Evolutionary conservation across 768 basidiomycete genomes (phyloP), one percentile per base, ranked within the genome.

Genomic region (Pseudohyphozyma bogoriensis): DNA sequence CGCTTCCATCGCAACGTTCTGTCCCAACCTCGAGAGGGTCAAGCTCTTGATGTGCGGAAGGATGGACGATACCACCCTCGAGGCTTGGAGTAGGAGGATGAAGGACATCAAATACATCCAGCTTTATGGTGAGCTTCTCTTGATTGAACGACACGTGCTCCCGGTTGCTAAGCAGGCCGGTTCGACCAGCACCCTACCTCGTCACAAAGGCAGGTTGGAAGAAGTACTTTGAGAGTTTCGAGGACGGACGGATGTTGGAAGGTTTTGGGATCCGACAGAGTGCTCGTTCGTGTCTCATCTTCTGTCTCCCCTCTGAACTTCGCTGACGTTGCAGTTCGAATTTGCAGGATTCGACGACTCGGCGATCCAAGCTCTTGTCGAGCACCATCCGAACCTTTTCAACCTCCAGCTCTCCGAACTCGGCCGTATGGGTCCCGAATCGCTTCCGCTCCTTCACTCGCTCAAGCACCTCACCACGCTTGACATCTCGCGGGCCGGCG

Each of bases 21-120:
- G 92, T 72, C 88, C 89, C 1, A 87, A 86, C 67, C 78, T 99
- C 32, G 82, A 83, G 1, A 78, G 77, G 18, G 79, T 99, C 13
- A 81, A 85, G 0, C 83, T 99, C 22, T 85, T 90, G 68, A 83
- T 82, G 66, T 96, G 92, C 64, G 93, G 93, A 6, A 82, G 84
- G 36, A 79, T 97, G 60, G 80, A 85, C 55, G 81, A 84, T 65
- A 62, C 70, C 1, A 29, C 44, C 2, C 53, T 77, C 24, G 55
- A 58, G 22, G 47, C 59, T 8, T 87, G 88, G 79, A 78, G 78
- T 44, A 77, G 74, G 7, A 79, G 79, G 0, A 78, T 99, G 33
- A 83, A 82, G 2, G 72, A 80, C 18, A 80, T 99, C 42, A 79
- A 75, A 7, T 81, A 81, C 36, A 68, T 99, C 18, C 84, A 85